Base-by-base conservation (phyloP, 2,329 filamentous ascomycete species). In the Beauveria bassiana region DNA sequence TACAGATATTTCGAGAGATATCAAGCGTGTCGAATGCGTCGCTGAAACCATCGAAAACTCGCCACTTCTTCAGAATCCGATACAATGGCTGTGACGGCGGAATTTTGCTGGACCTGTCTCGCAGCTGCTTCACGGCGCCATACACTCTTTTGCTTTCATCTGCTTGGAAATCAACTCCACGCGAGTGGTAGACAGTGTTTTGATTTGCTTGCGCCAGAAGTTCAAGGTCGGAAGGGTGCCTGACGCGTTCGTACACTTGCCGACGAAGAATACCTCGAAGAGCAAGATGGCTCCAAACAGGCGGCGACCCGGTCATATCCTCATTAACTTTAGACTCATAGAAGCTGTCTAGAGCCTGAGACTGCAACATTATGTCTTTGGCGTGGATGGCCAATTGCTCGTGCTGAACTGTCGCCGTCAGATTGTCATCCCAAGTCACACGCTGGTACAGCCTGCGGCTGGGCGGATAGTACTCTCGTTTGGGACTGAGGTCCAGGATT, bases 401-500 rank as follows among this genome's bases (percentile, higher is more conserved):
- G 31, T 75, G 73, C 40, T 80, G 78, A 16, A 75, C 69, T 0
- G 67, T 67, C 1, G 65, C 64, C 0, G 77, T 74, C 2, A 77
- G 56, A 3, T 63, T 1, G 0, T 61, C 1, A 47, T 72, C 64
- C 76, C 77, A 79, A 0, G 4, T 24, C 2, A 72, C 72, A 0
- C 64, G 73, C 43, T 78, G 76, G 62, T 76, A 71, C 0, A 72
- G 47, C 2, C 68, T 68, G 14, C 70, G 63, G 0, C 70, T 64
- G 0, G 63, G 64, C 0, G 78, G 78, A n/a, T 79, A 79, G 46
- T 73, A 77, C 0, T 68, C 63, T 38, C 73, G 63, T 3, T 24
- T 54, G 4, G 73, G 67, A 22, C 68, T 66, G 54, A 82, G 42
- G 7, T 54, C 42, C 14, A 57, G 47, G 5, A 71, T 46, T 0